These are phyloP conservation scores for Sugiyamaella americana DNA, from an alignment of 805 yeast genomes.

Conservation along the genomic window DNA sequence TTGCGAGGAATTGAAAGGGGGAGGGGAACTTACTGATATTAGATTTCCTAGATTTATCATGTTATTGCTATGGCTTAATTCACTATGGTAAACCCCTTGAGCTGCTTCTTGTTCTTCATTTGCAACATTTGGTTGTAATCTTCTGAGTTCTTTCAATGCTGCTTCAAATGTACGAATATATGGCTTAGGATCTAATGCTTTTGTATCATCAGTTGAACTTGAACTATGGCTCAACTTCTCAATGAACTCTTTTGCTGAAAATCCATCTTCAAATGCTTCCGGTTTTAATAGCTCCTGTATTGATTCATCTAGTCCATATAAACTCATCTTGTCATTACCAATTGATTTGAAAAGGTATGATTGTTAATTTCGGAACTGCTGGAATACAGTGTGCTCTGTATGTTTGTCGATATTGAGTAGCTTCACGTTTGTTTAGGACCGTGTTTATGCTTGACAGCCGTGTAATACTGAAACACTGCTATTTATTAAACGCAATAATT, in stretches of 20 bases:
- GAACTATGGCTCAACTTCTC: slow-evolving; percentile 65
- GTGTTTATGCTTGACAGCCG: no score
- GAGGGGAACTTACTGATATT: slow-evolving; percentile 25
- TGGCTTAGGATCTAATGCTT: slow-evolving; percentile 78
- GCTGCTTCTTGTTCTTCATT: slow-evolving; percentile 47
- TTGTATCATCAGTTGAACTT: slow-evolving; percentile 10
- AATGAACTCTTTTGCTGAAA: slow-evolving; percentile 72
- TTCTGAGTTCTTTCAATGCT: slow-evolving; percentile 64
- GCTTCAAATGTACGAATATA: slow-evolving; percentile 90
- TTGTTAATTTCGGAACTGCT: no score
- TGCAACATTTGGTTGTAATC: slow-evolving; percentile 51
- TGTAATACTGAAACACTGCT: no score
- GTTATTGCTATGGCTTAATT: slow-evolving; percentile 60
- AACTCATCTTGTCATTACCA: no score
- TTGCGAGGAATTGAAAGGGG: no score
- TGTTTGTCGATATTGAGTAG: no score
- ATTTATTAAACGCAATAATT: no score
- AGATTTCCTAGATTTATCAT: slow-evolving; percentile 50
- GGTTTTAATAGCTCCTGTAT: slow-evolving; percentile 28
- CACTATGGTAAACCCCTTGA: slow-evolving; percentile 52
- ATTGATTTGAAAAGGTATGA: no score
- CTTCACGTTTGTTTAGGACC: no score
- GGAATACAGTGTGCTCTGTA: no score
- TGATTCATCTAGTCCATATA: slow-evolving; percentile 31
- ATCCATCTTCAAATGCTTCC: slow-evolving; percentile 30